phyloP scores from a whole-genome alignment of 2,329 filamentous ascomycete species.

The Aureobasidium sp. region DNA sequence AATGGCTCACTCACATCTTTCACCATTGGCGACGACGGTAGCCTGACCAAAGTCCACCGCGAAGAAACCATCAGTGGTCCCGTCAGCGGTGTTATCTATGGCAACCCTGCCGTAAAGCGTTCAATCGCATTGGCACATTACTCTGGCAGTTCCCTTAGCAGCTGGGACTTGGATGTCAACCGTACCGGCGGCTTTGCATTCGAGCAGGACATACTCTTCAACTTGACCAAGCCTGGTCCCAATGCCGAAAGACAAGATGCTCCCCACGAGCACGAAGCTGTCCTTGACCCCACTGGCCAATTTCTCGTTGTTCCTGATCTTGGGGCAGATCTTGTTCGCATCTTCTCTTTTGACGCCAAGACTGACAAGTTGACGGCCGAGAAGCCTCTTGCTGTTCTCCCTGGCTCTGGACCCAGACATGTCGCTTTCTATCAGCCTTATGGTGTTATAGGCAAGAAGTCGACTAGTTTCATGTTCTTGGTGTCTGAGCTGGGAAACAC shows the following conservation, averaged over 20 bases:
- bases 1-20: conserved; percentile 45
- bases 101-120: conserved; percentile 27
- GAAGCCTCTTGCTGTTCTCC: conserved; percentile 22
- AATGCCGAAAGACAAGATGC: conserved; percentile 28
- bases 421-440: conserved; percentile 31
- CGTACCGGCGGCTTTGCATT: conserved; percentile 37
- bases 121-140: conserved; percentile 40
- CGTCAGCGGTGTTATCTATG: conserved; percentile 37
- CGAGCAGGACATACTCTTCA: conserved; percentile 27
- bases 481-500: conserved; percentile 47
- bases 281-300: conserved; percentile 33
- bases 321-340: conserved; percentile 31
- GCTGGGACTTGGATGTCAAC: conserved; percentile 46
- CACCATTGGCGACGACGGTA: conserved; percentile 33
- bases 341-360: conserved; percentile 26
- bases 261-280: conserved; percentile 31
- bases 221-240: conserved; percentile 24
- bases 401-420: conserved; percentile 33
- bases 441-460: conserved; percentile 20
- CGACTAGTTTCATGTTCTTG: conserved; percentile 31
- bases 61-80: conserved; percentile 33
- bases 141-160: conserved; percentile 32
- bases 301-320: conserved; percentile 34
- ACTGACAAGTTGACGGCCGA: conserved; percentile 24
- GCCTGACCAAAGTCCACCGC: conserved; percentile 30